Percentiles rank a stretch among this genome's conserved stretches.
Conservation (phyloP, 2,329 filamentous ascomycete species). For the Fusarium sp. region DNA sequence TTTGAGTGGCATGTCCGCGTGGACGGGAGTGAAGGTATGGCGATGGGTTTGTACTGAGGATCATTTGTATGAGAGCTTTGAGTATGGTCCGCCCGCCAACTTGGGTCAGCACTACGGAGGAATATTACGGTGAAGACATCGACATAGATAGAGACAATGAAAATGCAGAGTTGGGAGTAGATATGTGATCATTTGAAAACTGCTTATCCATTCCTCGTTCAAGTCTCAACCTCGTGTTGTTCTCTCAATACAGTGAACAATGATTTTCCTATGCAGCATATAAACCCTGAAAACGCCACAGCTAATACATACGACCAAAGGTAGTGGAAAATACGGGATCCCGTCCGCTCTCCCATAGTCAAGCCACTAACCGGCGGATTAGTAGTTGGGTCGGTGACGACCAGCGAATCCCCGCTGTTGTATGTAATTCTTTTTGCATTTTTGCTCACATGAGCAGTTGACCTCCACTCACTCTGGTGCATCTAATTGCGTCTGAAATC, state of each 20-base stretch:
- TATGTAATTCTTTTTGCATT: neutral
- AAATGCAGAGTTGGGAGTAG: no score
- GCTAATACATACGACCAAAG: neutral
- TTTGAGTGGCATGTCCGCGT: neutral
- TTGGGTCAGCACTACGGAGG: neutral
- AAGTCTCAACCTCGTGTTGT: neutral
- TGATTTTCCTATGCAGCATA: rapidly evolving
- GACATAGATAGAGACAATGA: neutral
- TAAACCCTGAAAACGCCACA: rapidly evolving
- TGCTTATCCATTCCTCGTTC: neutral
- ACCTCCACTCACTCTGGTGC: no score
- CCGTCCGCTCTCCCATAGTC: neutral
- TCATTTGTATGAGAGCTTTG: neutral
- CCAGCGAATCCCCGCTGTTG: neutral
- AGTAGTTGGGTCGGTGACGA: neutral
- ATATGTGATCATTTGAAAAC: neutral
- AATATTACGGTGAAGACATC: neutral
- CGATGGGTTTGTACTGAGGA: neutral
- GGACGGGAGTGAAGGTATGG: neutral
- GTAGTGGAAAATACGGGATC: conserved; percentile 1
- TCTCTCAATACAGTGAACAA: neutral
- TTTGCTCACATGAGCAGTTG: no score
- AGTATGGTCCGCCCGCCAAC: neutral
- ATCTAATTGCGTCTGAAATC: no score
- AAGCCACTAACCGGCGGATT: neutral